Evolutionary conservation across 192 early-diverging fungal genomes (phyloP), one percentile per base, ranked within the genome.

Genomic region (Gryganskiella cystojenkinii): DNA sequence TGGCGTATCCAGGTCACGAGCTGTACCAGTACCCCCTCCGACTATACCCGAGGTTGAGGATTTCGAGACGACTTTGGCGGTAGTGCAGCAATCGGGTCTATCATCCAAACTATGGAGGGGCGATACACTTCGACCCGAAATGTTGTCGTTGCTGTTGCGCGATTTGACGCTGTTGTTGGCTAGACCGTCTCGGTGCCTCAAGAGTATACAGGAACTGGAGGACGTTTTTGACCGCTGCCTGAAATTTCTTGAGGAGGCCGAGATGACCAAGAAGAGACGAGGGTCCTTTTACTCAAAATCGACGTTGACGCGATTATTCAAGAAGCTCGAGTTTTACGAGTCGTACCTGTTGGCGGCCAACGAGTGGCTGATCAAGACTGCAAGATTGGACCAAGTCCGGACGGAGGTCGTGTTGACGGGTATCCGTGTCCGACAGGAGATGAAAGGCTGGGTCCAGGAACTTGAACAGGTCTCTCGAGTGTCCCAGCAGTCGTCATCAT

Each of bases 301-400:
- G 8, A n/a, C 19, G 14, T 33, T 78, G 35, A 45, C 50, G 2
- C 58, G 74, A 3, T 42, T 78, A 19, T 53, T 60, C 22, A 78
- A 78, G 19, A 78, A 78, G 43, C 66, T 78, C 1, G 74, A 78
- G 56, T 78, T 78, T 35, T 78, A 78, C 17, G 67, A 68, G 43
- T 78, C 74, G 10, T 78, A 69, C 28, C 33, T 78, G 37, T 2
- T 64, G 42, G 63, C n/a, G n/a, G n/a, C 66, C 5, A 61, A 69
- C 35, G 54, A 64, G 30, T 51, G 46, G 53, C 28, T 76, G 4
- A 10, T 49, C 27, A 57, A 62, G 30, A 56, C 72, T 3, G 60
- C 67, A 27, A 45, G 60, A 24, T 52, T 76, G 25, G 74, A 78
- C 28, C 37, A 35, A 0, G 60, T 78, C 5, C 45, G 74, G 30